These are phyloP conservation scores for Rhododendron kiyosumense DNA, from an alignment of 148 eudicot species.

Conservation along the genomic window DNA sequence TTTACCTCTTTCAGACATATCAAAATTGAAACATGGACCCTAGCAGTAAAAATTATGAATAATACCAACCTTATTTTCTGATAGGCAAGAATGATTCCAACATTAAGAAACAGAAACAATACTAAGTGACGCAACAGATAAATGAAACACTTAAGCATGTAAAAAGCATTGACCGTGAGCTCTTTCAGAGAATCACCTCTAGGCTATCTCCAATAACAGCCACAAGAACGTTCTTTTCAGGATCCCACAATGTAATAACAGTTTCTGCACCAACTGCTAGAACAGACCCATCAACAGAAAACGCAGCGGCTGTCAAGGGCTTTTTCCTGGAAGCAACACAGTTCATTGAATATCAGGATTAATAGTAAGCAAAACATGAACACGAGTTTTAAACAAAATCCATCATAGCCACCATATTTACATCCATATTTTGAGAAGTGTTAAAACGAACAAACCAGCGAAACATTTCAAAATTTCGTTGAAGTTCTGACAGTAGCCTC, in stretches of 20 bases:
- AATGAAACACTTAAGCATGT: background rate
- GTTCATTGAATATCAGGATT: background rate
- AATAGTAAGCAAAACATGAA: background rate
- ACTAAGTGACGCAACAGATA: background rate
- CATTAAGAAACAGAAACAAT: background rate
- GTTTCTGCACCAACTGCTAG: constrained; percentile 94
- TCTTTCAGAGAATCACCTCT: constrained; percentile 42
- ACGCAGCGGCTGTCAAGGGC: constrained; percentile 83
- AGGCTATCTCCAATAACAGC: constrained; percentile 66
- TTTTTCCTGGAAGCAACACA: constrained; percentile 48
- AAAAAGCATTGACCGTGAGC: background rate
- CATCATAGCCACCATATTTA: background rate
- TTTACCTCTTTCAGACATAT: background rate
- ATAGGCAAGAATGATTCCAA: background rate
- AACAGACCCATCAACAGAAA: constrained; percentile 88
- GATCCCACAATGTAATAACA: constrained; percentile 90
- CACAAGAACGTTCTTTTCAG: constrained; percentile 72
- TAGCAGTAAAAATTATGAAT: background rate
- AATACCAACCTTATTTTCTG: background rate
- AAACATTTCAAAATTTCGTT: background rate
- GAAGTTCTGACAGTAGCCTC: background rate
- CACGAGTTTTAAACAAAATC: background rate
- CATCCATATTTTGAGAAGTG: background rate
- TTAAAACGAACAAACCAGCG: background rate
- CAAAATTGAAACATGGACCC: background rate